Conservation (phyloP, 148 eudicot species). For the Rheum nobile region DNA sequence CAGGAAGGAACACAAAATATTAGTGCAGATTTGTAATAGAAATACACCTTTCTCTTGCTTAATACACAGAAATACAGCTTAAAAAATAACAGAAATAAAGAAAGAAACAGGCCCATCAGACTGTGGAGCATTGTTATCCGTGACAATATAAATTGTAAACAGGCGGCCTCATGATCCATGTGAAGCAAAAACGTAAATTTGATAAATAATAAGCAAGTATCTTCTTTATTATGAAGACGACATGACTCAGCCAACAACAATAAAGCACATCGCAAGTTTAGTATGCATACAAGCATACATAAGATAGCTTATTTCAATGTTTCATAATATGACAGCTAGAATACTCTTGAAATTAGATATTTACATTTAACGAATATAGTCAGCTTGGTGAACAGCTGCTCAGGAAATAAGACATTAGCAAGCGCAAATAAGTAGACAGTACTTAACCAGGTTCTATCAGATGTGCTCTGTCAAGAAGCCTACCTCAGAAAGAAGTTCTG, state of each 20-base stretch:
- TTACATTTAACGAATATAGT: not conserved
- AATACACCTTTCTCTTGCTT: not conserved
- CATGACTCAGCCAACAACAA: not conserved
- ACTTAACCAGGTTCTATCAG: not conserved
- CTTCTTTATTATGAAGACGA: not conserved
- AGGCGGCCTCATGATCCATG: not conserved
- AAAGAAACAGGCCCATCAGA: not conserved
- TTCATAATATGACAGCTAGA: not conserved
- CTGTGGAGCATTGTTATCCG: not conserved
- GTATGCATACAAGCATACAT: not conserved
- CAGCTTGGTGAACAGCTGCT: not conserved
- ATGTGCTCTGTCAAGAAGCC: not conserved
- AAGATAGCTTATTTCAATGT: not conserved
- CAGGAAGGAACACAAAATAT: not conserved
- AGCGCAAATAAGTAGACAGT: not conserved
- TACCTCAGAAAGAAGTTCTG: slow-evolving; percentile 96
- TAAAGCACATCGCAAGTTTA: not conserved
- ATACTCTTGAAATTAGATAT: not conserved
- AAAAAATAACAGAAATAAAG: not conserved
- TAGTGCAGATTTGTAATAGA: not conserved
- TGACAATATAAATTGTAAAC: not conserved
- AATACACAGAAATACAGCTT: not conserved
- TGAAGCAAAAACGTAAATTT: not conserved
- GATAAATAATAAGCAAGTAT: not conserved
- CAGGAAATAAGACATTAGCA: not conserved